Evolutionary conservation across 768 basidiomycete species (phyloP).

Genomic region (Hericium erinaceus): DNA sequence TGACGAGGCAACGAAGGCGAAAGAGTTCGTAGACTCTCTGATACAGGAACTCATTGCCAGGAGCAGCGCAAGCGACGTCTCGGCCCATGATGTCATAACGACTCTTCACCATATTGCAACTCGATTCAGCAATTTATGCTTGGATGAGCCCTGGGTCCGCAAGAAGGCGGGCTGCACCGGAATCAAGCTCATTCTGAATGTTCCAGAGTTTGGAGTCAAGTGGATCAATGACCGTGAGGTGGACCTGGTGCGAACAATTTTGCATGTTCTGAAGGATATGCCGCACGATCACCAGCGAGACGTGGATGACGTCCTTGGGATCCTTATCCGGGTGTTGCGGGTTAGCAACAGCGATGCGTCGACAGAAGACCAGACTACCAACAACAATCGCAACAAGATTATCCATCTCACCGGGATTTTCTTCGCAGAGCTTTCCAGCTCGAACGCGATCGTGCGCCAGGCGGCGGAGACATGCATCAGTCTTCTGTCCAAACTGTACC

Average conservation of each 20-base stretch:
- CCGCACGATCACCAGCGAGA: constrained; percentile 82
- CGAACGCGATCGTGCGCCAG: constrained; percentile 76
- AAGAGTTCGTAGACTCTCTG: constrained; percentile 50
- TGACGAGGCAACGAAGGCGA: constrained; percentile 52
- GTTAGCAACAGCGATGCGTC: constrained; percentile 47
- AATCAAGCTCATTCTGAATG: constrained; percentile 68
- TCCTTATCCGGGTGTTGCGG: constrained; percentile 58
- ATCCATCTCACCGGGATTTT: constrained; percentile 72
- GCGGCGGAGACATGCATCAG: constrained; percentile 77
- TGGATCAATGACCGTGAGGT: constrained; percentile 85
- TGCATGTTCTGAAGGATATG: constrained; percentile 91
- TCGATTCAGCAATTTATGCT: constrained; percentile 77
- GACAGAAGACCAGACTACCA: constrained; percentile 32
- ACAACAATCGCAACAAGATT: constrained; percentile 41
- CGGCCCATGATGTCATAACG: constrained; percentile 46
- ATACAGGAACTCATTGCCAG: constrained; percentile 58
- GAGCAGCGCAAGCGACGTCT: constrained; percentile 35
- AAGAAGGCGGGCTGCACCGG: constrained; percentile 88
- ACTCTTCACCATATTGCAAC: constrained; percentile 77
- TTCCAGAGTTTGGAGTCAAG: constrained; percentile 59
- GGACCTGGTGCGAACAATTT: constrained; percentile 81
- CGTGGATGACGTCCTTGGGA: constrained; percentile 67
- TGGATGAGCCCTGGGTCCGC: constrained; percentile 83
- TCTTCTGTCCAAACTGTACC: constrained; percentile 65
- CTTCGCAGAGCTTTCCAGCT: constrained; percentile 80